A percentile compares a stretch with the other conserved stretches of the same genome.
These are phyloP conservation scores for Hypoxylon sp. DNA, from an alignment of 2,329 filamentous ascomycete species.

Conservation along the genomic window DNA sequence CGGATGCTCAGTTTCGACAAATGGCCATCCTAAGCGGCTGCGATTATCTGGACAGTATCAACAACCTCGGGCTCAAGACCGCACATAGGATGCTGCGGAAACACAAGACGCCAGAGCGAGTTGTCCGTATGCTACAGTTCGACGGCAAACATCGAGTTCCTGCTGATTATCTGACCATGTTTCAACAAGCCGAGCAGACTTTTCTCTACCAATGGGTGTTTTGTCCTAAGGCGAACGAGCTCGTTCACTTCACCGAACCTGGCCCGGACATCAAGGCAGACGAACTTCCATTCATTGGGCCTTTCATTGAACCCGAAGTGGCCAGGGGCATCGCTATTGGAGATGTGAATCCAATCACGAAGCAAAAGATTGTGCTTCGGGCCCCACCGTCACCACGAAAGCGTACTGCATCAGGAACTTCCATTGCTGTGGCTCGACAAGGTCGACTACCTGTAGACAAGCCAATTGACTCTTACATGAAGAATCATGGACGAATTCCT, in stretches of 20 bases:
- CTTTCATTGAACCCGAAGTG: conserved; percentile 75
- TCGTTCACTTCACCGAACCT: conserved; percentile 82
- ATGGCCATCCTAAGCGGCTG: conserved; percentile 99
- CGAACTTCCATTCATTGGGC: conserved; percentile 86
- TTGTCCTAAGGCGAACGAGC: conserved; percentile 78
- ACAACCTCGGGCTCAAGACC: conserved; percentile 90
- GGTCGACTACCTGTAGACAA: conserved; percentile 58
- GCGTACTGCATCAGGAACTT: conserved; percentile 54
- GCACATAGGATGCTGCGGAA: conserved; percentile 92
- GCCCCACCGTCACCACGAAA: conserved; percentile 60
- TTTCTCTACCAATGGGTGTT: conserved; percentile 97
- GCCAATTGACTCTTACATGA: conserved; percentile 70
- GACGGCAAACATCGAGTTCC: conserved; percentile 89
- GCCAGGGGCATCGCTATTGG: conserved; percentile 83
- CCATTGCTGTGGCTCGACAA: conserved; percentile 35
- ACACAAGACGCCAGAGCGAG: conserved; percentile 86
- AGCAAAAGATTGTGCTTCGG: conserved; percentile 70
- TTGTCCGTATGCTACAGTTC: conserved; percentile 87
- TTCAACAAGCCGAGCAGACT: conserved; percentile 89
- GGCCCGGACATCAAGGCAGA: conserved; percentile 74
- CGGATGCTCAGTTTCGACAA: conserved; percentile 88
- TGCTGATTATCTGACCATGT: conserved; percentile 83
- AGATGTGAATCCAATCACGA: conserved; percentile 91
- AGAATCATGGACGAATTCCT: conserved; percentile 65
- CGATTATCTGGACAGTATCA: conserved; percentile 91